Conservation (phyloP, 495 filamentous ascomycete species). For the Penicillium ucsense region DNA sequence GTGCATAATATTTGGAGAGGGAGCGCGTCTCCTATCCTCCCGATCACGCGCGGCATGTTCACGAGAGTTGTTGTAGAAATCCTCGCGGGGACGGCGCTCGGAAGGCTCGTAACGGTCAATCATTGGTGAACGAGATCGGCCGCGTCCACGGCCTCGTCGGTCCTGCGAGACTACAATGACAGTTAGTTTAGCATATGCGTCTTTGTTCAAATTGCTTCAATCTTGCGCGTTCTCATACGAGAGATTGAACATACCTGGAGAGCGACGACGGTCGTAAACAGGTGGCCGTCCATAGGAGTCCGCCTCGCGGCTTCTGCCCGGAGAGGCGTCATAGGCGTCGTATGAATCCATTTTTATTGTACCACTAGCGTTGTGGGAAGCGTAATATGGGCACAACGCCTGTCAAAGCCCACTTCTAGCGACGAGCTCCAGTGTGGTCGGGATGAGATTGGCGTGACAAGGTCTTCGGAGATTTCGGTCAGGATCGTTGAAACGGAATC, state of each 20-base stretch:
- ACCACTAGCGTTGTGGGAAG: neutral
- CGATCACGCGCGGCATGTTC: conserved; percentile 62
- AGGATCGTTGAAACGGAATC: conserved; percentile 5
- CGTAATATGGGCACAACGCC: conserved; percentile 1
- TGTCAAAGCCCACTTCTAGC: neutral
- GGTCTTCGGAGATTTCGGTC: neutral
- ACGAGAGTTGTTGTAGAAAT: conserved; percentile 43
- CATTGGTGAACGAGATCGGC: conserved; percentile 63
- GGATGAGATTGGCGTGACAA: neutral
- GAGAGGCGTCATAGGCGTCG: conserved; percentile 29
- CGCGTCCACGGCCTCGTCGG: conserved; percentile 37
- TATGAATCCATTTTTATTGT: conserved; percentile 33
- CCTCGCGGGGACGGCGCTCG: conserved; percentile 42
- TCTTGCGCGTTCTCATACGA: neutral
- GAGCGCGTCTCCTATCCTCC: conserved; percentile 55
- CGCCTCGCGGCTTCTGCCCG: conserved; percentile 30
- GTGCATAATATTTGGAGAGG: conserved; percentile 54
- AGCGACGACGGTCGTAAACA: conserved; percentile 40
- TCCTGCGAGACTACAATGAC: conserved; percentile 33
- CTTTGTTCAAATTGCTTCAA: neutral
- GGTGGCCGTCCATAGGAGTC: conserved; percentile 24
- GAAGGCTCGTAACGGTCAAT: conserved; percentile 67
- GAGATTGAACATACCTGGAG: conserved; percentile 35
- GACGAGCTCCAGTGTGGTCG: neutral
- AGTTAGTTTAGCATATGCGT: conserved; percentile 1